Conservation (phyloP, 1,284 basidiomycete genomes). For the Apiotrichum akiyoshidainum region DNA sequence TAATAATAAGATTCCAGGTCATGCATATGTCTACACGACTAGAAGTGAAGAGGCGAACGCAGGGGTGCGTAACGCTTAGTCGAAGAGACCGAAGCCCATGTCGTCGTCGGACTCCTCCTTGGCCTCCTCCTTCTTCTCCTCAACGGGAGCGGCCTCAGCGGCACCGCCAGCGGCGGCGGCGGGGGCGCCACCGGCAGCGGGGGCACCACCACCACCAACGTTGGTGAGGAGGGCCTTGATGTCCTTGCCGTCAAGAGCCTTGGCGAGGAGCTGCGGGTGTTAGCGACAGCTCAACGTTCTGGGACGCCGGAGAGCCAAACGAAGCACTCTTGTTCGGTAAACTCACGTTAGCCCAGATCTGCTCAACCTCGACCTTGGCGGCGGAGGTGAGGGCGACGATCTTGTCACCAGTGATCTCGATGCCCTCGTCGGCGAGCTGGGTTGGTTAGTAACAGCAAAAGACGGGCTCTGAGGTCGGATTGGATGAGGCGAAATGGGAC, state of each 20-base stretch:
- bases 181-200: constrained; percentile 60
- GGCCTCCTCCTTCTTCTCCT: constrained; percentile 83
- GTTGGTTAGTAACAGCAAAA: too few species aligned
- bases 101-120: constrained; percentile 73
- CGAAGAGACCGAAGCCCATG: constrained; percentile 86
- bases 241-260: constrained; percentile 97
- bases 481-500: too few species aligned
- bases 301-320: too few species aligned
- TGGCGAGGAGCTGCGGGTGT: constrained; percentile 89
- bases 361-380: constrained; percentile 82
- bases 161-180: constrained; percentile 60
- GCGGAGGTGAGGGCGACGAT: constrained; percentile 76
- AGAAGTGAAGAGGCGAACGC: too few species aligned
- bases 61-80: constrained; percentile 55
- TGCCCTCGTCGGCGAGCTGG: constrained; percentile 66
- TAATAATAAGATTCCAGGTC: too few species aligned
- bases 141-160: constrained; percentile 62
- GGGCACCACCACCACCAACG: constrained; percentile 78
- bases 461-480: too few species aligned
- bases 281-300: too few species aligned
- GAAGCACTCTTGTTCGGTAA: too few species aligned
- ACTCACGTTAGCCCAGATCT: constrained; percentile 99
- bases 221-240: constrained; percentile 92
- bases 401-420: constrained; percentile 96
- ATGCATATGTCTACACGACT: constrained; percentile 15